These are phyloP conservation scores for Vitis hybrid DNA, from an alignment of 177 flowering plant genomes.

Conservation along the genomic window DNA sequence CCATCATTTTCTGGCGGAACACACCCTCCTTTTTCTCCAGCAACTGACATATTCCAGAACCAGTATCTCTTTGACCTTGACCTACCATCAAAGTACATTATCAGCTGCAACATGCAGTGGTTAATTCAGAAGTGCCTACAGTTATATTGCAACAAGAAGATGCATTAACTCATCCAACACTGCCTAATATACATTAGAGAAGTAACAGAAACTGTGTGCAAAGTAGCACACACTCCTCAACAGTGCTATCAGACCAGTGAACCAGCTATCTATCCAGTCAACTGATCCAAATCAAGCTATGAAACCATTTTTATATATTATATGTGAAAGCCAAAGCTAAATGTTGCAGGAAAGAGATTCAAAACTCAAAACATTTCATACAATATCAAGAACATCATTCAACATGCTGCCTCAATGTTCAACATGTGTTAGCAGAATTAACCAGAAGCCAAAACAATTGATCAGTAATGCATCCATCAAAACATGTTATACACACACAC, in stretches of 20 bases:
- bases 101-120: not conserved
- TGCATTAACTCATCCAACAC: not conserved
- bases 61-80: conserved; percentile 36
- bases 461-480: too few relatives aligned
- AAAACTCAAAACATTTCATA: too few relatives aligned
- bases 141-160: not conserved
- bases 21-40: conserved; percentile 93
- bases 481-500: not conserved
- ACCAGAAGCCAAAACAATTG: too few relatives aligned
- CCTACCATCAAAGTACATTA: conserved; percentile 30
- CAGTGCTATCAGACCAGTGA: too few relatives aligned
- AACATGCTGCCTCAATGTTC: too few relatives aligned
- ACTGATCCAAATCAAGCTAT: too few relatives aligned
- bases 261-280: too few relatives aligned
- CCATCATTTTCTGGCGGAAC: conserved; percentile 99
- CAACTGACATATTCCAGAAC: conserved; percentile 73
- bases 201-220: not conserved
- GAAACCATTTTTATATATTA: too few relatives aligned
- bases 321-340: too few relatives aligned
- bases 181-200: not conserved
- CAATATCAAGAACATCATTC: too few relatives aligned
- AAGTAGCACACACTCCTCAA: not conserved
- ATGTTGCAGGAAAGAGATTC: too few relatives aligned
- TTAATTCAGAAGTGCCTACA: not conserved
- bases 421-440: too few relatives aligned